Evolutionary conservation across 352 stramenopile genomes (phyloP), one percentile per base, ranked within the genome.

Genomic region (Globisporangium polare): DNA sequence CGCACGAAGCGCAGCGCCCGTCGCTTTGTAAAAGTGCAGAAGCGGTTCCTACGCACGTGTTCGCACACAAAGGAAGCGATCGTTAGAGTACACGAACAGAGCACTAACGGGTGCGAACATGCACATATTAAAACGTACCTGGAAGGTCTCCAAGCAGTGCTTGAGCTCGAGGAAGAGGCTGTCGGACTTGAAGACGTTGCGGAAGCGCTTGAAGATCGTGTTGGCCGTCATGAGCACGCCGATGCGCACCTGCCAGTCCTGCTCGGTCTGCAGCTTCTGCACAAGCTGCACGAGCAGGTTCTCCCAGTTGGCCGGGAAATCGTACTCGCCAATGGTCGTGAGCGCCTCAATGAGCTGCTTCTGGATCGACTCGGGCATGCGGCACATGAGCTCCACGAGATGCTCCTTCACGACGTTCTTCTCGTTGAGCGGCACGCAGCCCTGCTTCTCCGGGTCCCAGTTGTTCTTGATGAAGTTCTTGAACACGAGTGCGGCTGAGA

Each of bases 381-480:
- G 92, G 67, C 94, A 99, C 96, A 99, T 99, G 61, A 99, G 88
- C 42, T 98, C 89, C 27, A 99, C 96, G n/a, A 99, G 79, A 74
- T 99, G 88, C 56, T 88, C 84, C 82, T 99, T 99, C 59, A 99
- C 97, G 26, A 97, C 67, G 17, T 77, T 73, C 47, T 97, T 97
- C 74, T 99, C 97, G 6, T 72, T 67, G 39, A 74, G 49, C 18
- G 74, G 65, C n/a, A 98, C 69, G 60, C 74, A 82, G n/a, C 74
- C 75, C 51, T 89, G 64, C 69, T 84, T 92, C 71, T 90, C 82
- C 8, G 90, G 90, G 58, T 97, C 94, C 97, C 97, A 99, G 66
- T 94, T 95, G 55, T 97, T 91, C 80, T 98, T 98, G 63, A 99
- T 90, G 53, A 98, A 87, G 82, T 99, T 99, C 73, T 99, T 99